phyloP scores from a whole-genome alignment of 1,139 yeast genomes.

The Candida neerlandica region DNA sequence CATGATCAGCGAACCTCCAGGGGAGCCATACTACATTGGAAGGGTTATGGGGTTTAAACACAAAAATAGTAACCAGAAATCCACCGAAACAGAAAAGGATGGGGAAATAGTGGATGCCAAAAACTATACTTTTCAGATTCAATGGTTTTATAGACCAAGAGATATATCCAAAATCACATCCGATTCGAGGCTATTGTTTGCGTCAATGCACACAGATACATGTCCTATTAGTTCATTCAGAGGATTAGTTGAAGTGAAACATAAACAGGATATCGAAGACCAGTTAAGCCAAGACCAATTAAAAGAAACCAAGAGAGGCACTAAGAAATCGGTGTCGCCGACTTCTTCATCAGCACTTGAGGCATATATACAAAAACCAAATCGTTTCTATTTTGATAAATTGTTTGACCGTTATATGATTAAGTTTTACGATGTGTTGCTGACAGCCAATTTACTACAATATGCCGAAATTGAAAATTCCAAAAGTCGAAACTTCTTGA shows the following conservation, averaged over 20 bases:
- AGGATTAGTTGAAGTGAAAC: constrained; percentile 73
- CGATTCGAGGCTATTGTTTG: constrained; percentile 77
- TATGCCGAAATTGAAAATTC: constrained; percentile 56
- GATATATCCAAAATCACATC: constrained; percentile 70
- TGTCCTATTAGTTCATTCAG: constrained; percentile 79
- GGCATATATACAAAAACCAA: constrained; percentile 57
- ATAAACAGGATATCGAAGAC: constrained; percentile 65
- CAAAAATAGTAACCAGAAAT: constrained; percentile 23
- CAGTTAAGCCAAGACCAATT: constrained; percentile 14
- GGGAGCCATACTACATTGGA: constrained; percentile 92
- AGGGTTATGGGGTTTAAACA: constrained; percentile 74
- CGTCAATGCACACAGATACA: constrained; percentile 84
- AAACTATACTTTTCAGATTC: constrained; percentile 65
- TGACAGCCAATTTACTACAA: constrained; percentile 46
- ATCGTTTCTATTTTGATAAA: constrained; percentile 81
- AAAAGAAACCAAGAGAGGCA: constrained; percentile 9
- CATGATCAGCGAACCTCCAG: constrained; percentile 91
- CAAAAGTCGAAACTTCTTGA: constrained; percentile 57
- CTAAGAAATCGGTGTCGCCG: constrained; percentile 23
- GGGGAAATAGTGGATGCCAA: constrained; percentile 37
- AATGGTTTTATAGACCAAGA: constrained; percentile 91
- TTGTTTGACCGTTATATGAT: constrained; percentile 86
- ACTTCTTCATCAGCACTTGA: constrained; percentile 36
- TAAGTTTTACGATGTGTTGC: constrained; percentile 72
- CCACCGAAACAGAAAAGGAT: background rate